These are phyloP conservation scores for Tolypocladium ovalisporum DNA, from an alignment of 2,329 filamentous ascomycete species.

Conservation along the genomic window DNA sequence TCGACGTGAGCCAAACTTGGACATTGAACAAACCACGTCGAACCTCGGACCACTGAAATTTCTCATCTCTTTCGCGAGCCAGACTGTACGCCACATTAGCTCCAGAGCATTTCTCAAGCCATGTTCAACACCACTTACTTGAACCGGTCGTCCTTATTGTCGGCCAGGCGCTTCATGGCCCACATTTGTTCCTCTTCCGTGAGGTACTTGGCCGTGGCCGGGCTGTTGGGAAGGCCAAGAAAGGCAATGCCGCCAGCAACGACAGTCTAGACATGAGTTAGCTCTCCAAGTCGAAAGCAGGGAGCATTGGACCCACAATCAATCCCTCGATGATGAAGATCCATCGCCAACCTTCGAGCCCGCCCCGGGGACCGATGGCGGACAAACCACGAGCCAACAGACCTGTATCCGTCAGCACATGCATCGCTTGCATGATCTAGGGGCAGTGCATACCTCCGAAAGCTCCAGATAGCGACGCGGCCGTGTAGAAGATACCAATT, in stretches of 20 bases:
- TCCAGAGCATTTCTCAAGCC: background rate
- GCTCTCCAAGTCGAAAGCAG: slow-evolving; percentile 1
- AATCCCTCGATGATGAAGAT: slow-evolving; percentile 52
- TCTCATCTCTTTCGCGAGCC: slow-evolving; percentile 27
- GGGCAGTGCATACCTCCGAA: slow-evolving; percentile 28
- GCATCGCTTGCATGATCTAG: background rate
- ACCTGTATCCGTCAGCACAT: background rate
- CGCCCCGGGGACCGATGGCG: slow-evolving; percentile 43
- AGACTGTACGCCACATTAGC: slow-evolving; percentile 1
- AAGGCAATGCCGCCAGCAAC: slow-evolving; percentile 39
- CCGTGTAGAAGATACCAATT: slow-evolving; percentile 59
- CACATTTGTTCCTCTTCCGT: slow-evolving; percentile 38
- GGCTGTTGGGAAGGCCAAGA: slow-evolving; percentile 43
- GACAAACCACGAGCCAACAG: slow-evolving; percentile 50
- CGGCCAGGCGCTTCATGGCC: slow-evolving; percentile 32
- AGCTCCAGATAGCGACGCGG: slow-evolving; percentile 52
- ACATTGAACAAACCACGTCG: slow-evolving; percentile 46
- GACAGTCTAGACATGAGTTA: slow-evolving; percentile 32
- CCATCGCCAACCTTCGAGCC: slow-evolving; percentile 48
- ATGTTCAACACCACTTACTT: slow-evolving; percentile 12
- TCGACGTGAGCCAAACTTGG: slow-evolving; percentile 53
- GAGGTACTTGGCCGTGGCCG: slow-evolving; percentile 43
- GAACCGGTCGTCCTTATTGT: slow-evolving; percentile 23
- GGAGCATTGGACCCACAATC: slow-evolving; percentile 22
- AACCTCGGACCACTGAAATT: slow-evolving; percentile 52